Evolutionary conservation across 2,329 filamentous ascomycete genomes (phyloP), one percentile per base, ranked within the genome.

Genomic region (Aspergillus pseudonomiae): DNA sequence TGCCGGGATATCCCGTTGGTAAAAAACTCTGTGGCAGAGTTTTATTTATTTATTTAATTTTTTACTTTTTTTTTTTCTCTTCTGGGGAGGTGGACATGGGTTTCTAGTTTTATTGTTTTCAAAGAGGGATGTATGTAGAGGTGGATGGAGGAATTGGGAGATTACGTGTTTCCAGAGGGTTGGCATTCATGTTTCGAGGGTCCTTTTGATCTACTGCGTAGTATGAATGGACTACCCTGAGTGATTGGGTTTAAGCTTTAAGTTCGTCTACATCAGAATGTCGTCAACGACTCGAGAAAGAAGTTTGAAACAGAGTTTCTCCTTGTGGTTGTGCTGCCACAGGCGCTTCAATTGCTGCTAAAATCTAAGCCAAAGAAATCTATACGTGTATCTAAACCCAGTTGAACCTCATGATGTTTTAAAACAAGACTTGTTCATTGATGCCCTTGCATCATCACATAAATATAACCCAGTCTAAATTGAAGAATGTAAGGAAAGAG

Each of bases 391-490:
- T 57, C 39, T 39, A 59, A 59, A n/a, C 57, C 39, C 57, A 60
- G 58, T 54, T 41, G 48, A 60, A 60, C 46, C 46, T 26, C 36
- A 54, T 53, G 57, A 28, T 34, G 24, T 60, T 32, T 26, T 39
- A 7, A 39, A 60, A 54, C 48, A 53, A 60, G 48, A 60, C 26
- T 52, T 39, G 21, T 50, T 57, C 60, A 50, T 61, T 57, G 59
- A 61, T 61, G 59, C 59, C 19, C 21, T 60, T 50, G 53, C 58
- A 60, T 61, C 62, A 61, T 63, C 43, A 62, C 46, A 57, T 46
- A 60, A 53, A 30, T 50, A 14, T 39, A 67, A 53, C 36, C 56
- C 56, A 66, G 59, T 65, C 63, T 65, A 65, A 59, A 53, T 24
- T 26, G 26, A 39, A 39, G 21, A 59, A 46, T 32, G 28, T 55